Conservation (phyloP, 164 flowering plant genomes). For the grape (Vitis vinifera) region DNA sequence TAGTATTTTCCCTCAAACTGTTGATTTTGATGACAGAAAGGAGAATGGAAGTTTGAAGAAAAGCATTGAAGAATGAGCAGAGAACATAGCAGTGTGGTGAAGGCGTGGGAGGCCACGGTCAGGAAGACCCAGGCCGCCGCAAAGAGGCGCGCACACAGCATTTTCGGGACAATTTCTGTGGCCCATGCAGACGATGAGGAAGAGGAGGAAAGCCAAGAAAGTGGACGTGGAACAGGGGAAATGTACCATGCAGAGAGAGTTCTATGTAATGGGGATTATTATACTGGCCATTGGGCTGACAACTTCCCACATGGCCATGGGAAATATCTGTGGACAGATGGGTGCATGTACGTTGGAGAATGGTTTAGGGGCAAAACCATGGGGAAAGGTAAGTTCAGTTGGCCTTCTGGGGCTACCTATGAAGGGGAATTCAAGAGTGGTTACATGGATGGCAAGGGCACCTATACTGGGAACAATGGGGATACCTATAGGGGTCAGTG, state of each 20-base stretch:
- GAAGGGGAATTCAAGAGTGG: slow-evolving; percentile 88
- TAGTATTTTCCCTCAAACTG: slow-evolving; percentile 3
- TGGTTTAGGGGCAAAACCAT: slow-evolving; percentile 75
- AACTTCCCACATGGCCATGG: slow-evolving; percentile 82
- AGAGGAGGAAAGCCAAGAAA: slow-evolving; percentile 7
- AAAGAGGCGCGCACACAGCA: slow-evolving; percentile 55
- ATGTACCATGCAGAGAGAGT: slow-evolving; percentile 51
- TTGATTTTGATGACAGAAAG: too few species aligned
- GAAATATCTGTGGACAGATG: slow-evolving; percentile 88
- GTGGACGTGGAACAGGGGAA: slow-evolving; percentile 25
- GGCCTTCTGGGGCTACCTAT: slow-evolving; percentile 93
- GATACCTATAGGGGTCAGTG: slow-evolving; percentile 64
- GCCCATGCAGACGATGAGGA: slow-evolving; percentile 48
- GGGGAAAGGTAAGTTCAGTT: slow-evolving; percentile 77
- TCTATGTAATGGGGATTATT: slow-evolving; percentile 82
- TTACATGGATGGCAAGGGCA: slow-evolving; percentile 81
- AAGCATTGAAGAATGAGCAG: slow-evolving; percentile 36
- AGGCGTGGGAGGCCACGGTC: slow-evolving; percentile 80
- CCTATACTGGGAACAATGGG: slow-evolving; percentile 52
- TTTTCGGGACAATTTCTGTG: slow-evolving; percentile 52
- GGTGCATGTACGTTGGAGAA: slow-evolving; percentile 93
- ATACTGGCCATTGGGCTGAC: slow-evolving; percentile 74
- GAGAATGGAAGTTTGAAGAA: not conserved
- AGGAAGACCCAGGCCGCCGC: slow-evolving; percentile 72
- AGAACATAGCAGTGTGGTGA: slow-evolving; percentile 40